Percentiles rank a stretch among this genome's conserved stretches.
phyloP scores from a whole-genome alignment of 2,329 filamentous ascomycete genomes.

The Sclerotinia nivalis region DNA sequence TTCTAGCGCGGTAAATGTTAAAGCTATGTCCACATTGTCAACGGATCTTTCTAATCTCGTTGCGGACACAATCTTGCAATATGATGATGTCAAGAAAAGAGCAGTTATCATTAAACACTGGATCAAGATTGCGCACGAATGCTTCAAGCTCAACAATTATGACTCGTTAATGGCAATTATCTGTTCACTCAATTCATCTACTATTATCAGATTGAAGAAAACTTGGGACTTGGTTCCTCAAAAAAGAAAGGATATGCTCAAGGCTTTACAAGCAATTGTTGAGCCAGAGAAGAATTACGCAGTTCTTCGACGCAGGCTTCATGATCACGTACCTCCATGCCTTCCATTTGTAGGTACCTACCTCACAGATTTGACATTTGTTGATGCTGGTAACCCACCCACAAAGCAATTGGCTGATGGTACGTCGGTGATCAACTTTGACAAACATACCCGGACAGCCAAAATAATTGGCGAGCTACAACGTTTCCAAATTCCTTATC shows the following conservation, averaged over 20 bases:
- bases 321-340: slow-evolving; percentile 86
- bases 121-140: slow-evolving; percentile 91
- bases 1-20: slow-evolving; percentile 80
- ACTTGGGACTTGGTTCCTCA: slow-evolving; percentile 89
- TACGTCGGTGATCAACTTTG: slow-evolving; percentile 90
- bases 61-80: slow-evolving; percentile 84
- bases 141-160: slow-evolving; percentile 89
- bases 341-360: slow-evolving; percentile 96
- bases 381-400: slow-evolving; percentile 89
- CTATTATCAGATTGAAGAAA: slow-evolving; percentile 80
- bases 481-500: slow-evolving; percentile 92
- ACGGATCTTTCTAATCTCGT: slow-evolving; percentile 93
- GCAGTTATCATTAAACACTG: slow-evolving; percentile 93
- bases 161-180: slow-evolving; percentile 97
- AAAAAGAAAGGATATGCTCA: slow-evolving; percentile 79
- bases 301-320: slow-evolving; percentile 76
- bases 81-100: slow-evolving; percentile 89
- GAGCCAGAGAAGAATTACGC: slow-evolving; percentile 92
- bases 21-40: slow-evolving; percentile 88
- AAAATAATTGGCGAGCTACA: slow-evolving; percentile 96
- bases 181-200: slow-evolving; percentile 88
- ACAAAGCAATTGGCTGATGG: slow-evolving; percentile 76
- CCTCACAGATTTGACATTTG: slow-evolving; percentile 92
- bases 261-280: slow-evolving; percentile 78
- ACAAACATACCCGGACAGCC: slow-evolving; percentile 92